Percentiles rank a stretch among this genome's conserved stretches.
These are phyloP conservation scores for Tilletia walkeri DNA, from an alignment of 1,284 basidiomycete genomes.

Conservation along the genomic window DNA sequence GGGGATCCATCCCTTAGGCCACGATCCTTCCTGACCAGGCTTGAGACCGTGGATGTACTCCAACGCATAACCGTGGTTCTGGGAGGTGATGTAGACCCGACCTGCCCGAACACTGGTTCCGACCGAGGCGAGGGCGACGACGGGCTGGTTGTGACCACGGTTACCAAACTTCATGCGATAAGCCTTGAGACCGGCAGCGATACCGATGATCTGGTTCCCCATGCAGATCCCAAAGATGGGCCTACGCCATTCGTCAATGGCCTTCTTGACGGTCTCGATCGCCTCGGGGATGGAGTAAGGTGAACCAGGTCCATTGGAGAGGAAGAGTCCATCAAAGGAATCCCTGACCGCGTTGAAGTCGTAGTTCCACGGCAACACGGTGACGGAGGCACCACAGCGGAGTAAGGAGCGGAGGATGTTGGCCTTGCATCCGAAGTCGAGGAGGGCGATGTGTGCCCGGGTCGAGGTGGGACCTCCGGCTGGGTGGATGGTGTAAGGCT, in stretches of 20 bases:
- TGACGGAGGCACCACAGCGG: slow-evolving; percentile 83
- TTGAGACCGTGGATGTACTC: slow-evolving; percentile 20
- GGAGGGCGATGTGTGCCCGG: slow-evolving; percentile 79
- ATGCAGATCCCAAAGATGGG: slow-evolving; percentile 99
- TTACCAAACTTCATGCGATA: slow-evolving; percentile 98
- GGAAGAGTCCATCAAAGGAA: slow-evolving; percentile 89
- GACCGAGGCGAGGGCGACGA: slow-evolving; percentile 82
- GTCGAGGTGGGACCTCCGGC: slow-evolving; percentile 63
- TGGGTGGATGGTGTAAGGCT: slow-evolving; percentile 82
- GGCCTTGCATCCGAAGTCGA: slow-evolving; percentile 96
- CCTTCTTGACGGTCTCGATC: slow-evolving; percentile 72
- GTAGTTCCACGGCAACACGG: slow-evolving; percentile 94
- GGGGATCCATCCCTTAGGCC: slow-evolving; percentile 52
- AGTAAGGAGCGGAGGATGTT: slow-evolving; percentile 93
- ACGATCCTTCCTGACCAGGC: slow-evolving; percentile 45
- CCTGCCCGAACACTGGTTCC: slow-evolving; percentile 86
- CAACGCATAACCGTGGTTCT: slow-evolving; percentile 60
- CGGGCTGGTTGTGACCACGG: slow-evolving; percentile 98
- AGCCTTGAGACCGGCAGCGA: slow-evolving; percentile 92
- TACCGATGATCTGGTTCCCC: slow-evolving; percentile 78
- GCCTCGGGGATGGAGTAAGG: slow-evolving; percentile 86
- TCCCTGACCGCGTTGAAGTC: slow-evolving; percentile 88
- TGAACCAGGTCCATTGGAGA: slow-evolving; percentile 94
- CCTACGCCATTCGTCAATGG: slow-evolving; percentile 77
- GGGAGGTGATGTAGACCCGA: slow-evolving; percentile 87